Evolutionary conservation across 352 stramenopile species (phyloP).

Genomic region (Globisporangium radiosum): DNA sequence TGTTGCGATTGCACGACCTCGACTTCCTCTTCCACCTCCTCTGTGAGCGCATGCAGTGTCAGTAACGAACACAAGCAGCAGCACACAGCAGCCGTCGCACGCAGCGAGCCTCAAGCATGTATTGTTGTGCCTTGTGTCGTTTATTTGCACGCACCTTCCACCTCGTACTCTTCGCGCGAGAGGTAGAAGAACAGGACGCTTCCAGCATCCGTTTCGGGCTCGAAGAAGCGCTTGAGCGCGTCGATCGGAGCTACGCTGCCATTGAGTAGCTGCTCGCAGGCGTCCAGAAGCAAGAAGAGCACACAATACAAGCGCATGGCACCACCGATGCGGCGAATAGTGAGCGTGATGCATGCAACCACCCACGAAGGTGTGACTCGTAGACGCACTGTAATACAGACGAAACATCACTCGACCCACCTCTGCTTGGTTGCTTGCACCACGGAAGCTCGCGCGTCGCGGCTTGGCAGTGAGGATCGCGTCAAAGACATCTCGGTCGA

Average conservation of each 20-base stretch:
- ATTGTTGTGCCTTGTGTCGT: too few relatives aligned
- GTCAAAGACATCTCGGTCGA: conserved; percentile 51
- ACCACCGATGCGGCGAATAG: too few relatives aligned
- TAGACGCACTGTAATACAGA: too few relatives aligned
- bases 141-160: conserved; percentile 33
- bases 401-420: conserved; percentile 4
- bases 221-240: conserved; percentile 54
- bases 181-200: conserved; percentile 77
- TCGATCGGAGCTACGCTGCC: conserved; percentile 21
- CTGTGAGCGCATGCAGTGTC: conserved; percentile 13
- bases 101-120: background rate
- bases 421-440: conserved; percentile 30
- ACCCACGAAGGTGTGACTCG: too few relatives aligned
- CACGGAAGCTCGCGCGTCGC: conserved; percentile 20
- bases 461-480: conserved; percentile 32
- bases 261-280: conserved; percentile 14
- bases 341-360: too few relatives aligned
- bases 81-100: background rate
- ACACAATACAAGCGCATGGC: background rate
- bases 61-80: background rate
- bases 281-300: too few relatives aligned
- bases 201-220: conserved; percentile 38
- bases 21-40: conserved; percentile 79
- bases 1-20: conserved; percentile 25
- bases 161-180: conserved; percentile 52